phyloP scores from a whole-genome alignment of 345 rosid genomes.

The Euphorbia peplus region DNA sequence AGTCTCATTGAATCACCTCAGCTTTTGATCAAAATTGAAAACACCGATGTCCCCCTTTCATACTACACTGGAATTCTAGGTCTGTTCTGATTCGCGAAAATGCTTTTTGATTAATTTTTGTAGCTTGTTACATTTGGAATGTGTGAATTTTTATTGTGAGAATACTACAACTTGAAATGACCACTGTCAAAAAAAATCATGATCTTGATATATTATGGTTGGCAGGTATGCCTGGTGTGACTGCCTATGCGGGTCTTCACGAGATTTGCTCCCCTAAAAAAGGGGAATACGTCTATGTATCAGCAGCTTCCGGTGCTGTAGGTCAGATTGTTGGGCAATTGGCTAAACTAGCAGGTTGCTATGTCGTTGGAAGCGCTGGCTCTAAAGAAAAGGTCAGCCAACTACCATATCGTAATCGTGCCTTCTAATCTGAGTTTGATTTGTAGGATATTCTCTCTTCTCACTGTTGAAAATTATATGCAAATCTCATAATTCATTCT shows the following conservation, averaged over 20 bases:
- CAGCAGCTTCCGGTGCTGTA: constrained; percentile 34
- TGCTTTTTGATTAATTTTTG: not conserved
- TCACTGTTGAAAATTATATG: not conserved
- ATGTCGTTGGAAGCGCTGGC: constrained; percentile 40
- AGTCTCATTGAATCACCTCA: constrained; percentile 36
- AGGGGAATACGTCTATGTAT: constrained; percentile 26
- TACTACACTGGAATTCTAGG: constrained; percentile 66
- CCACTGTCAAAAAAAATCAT: not conserved
- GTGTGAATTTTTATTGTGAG: not conserved
- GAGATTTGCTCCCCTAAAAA: constrained; percentile 34
- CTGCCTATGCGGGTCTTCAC: constrained; percentile 31
- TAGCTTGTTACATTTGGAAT: not conserved
- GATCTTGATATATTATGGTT: not conserved
- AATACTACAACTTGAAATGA: not conserved
- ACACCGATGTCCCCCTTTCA: constrained; percentile 54
- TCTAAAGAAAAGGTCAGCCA: constrained; percentile 26
- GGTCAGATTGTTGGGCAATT: constrained; percentile 40
- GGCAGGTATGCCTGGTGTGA: constrained; percentile 35
- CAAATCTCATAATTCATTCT: not conserved
- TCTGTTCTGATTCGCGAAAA: constrained; percentile 13
- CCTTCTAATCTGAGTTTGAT: not conserved
- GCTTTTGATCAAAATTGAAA: constrained; percentile 40
- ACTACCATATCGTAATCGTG: not conserved
- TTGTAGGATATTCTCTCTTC: not conserved
- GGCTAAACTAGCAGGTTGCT: constrained; percentile 28